Conservation (phyloP, 768 basidiomycete genomes). For the Serendipita sp. region DNA sequence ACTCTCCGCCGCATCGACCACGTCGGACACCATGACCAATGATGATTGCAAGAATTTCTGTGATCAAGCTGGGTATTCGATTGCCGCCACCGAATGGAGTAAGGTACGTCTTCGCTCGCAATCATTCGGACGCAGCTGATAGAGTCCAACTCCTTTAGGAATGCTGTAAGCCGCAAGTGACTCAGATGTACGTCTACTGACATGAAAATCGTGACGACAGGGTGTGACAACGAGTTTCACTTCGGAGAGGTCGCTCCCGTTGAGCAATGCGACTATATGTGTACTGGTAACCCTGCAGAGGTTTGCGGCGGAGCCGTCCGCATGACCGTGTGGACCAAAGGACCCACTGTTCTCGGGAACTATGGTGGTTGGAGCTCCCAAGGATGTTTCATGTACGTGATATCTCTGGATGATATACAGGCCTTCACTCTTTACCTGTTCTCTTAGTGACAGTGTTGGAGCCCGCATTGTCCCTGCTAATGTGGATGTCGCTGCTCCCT, state of each 20-base stretch:
- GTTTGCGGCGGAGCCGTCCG: slow-evolving; percentile 3
- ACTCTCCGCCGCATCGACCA: background rate
- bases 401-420: no score
- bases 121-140: no score
- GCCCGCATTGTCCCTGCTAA: no score
- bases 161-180: background rate
- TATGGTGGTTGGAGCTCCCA: background rate
- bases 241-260: no score
- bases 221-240: background rate
- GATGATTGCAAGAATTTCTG: background rate
- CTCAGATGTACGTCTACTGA: no score
- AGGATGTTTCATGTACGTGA: no score
- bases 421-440: no score
- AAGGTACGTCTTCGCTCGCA: background rate
- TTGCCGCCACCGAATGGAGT: slow-evolving; percentile 1
- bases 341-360: background rate
- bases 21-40: background rate
- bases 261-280: slow-evolving; percentile 5
- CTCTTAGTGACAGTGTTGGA: no score
- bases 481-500: no score
- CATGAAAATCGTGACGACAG: background rate
- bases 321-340: background rate
- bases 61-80: background rate
- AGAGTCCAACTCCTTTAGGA: background rate
- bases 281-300: slow-evolving; percentile 3